phyloP scores from a whole-genome alignment of 2,329 filamentous ascomycete genomes.

The Scedosporium boydii region DNA sequence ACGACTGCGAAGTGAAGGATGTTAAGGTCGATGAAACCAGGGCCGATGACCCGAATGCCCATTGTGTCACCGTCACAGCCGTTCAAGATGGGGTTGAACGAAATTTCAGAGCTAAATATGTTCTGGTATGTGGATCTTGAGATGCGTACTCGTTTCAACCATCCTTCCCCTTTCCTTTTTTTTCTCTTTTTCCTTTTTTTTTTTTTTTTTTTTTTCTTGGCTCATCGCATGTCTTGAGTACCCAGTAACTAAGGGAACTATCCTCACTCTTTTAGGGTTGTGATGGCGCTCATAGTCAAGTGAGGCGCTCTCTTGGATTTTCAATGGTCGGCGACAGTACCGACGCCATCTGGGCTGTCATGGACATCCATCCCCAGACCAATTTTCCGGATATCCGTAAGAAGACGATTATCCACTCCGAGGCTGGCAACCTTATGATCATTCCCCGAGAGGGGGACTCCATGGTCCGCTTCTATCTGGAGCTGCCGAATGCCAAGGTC shows the following conservation, averaged over 20 bases:
- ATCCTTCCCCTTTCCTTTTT: neutral
- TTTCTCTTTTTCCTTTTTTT: neutral
- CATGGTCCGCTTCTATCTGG: constrained; percentile 53
- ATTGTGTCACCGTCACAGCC: constrained; percentile 31
- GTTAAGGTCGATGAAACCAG: constrained; percentile 38
- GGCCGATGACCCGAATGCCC: constrained; percentile 24
- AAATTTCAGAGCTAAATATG: constrained; percentile 38
- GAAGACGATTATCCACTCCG: constrained; percentile 43
- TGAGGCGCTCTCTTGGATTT: constrained; percentile 40
- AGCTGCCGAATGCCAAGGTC: constrained; percentile 38
- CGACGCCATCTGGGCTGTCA: constrained; percentile 47
- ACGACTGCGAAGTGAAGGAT: constrained; percentile 39
- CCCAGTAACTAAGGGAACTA: neutral
- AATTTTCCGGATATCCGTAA: constrained; percentile 54
- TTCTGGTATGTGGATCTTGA: constrained; percentile 28
- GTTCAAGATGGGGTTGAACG: constrained; percentile 28
- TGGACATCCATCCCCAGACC: constrained; percentile 46
- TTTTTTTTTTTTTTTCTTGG: neutral
- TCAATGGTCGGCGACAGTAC: constrained; percentile 51
- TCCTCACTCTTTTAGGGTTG: constrained; percentile 15
- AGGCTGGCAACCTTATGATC: constrained; percentile 45
- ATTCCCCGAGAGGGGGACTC: constrained; percentile 51
- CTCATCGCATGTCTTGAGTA: neutral
- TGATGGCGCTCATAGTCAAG: constrained; percentile 41
- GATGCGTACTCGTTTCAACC: neutral